These are phyloP conservation scores for Chondrus crispus DNA, from an alignment of 23 red algal species.

Conservation along the genomic window DNA sequence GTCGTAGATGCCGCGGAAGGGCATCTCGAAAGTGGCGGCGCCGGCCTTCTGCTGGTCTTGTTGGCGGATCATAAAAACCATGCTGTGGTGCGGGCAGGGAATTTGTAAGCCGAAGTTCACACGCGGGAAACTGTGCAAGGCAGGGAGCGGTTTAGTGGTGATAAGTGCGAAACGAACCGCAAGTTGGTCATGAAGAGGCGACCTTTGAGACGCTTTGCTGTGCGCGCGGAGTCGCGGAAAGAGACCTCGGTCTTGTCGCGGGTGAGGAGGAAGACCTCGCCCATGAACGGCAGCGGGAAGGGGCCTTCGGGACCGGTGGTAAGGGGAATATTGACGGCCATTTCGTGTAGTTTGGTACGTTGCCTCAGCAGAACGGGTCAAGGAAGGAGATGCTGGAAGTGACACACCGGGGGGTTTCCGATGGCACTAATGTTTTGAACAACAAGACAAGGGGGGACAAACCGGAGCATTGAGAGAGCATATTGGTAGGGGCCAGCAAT, in stretches of 20 bases:
- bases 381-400: too few relatives aligned
- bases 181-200: slow-evolving; percentile 69
- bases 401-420: too few relatives aligned
- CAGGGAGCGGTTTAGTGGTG: too few relatives aligned
- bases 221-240: slow-evolving; percentile 15
- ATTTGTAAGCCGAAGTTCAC: too few relatives aligned
- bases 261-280: slow-evolving; percentile 74
- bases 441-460: too few relatives aligned
- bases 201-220: slow-evolving; percentile 49
- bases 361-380: too few relatives aligned
- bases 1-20: slow-evolving; percentile 68
- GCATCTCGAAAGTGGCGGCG: slow-evolving; percentile 58
- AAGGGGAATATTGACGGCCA: slow-evolving; percentile 73
- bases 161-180: slow-evolving; percentile 43
- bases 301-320: slow-evolving; percentile 17
- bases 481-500: too few relatives aligned
- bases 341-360: too few relatives aligned
- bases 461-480: too few relatives aligned
- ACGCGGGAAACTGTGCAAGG: too few relatives aligned
- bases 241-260: slow-evolving; percentile 56
- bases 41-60: slow-evolving; percentile 23
- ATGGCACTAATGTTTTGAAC: too few relatives aligned
- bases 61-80: slow-evolving; percentile 36
- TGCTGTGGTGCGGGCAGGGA: neutral
- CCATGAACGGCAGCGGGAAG: slow-evolving; percentile 69